Evolutionary conservation across 441 rosid genomes (phyloP), one percentile per base, ranked within the genome.

Genomic region (Populus hybrid): DNA sequence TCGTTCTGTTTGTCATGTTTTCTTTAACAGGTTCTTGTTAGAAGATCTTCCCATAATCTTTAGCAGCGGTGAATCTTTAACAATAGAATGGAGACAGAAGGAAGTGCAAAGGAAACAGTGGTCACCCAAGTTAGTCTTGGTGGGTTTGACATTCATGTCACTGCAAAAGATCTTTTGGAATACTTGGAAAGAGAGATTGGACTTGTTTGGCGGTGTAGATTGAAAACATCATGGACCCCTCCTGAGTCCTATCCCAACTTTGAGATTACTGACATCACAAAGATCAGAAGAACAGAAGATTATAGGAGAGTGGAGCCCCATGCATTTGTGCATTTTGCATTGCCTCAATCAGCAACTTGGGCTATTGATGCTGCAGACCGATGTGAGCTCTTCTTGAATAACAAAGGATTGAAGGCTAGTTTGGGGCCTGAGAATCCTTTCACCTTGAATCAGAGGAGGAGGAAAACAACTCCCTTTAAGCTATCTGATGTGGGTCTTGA

Each of bases 261-360:
- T 75, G 84, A 78, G 74, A 81, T 87, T 77, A 10, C 42, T 0
- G 76, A 80, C 71, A 75, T 80, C 42, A 67, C 84, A 42, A 35
- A 32, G 50, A 83, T 85, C 40, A 71, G 3, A 68, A 79, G 59
- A 77, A 65, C 76, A 23, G 84, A 87, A 70, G 82, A 71, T 28
- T 91, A 87, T 78, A 85, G 71, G 82, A 85, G 81, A 83, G 93
- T 95, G 72, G 92, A 81, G 76, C 96, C 95, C 12, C 97, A 91
- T 79, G 98, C 98, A 3, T 95, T 91, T 79, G 94, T 91, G 50
- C 98, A 95, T 88, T 95, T 95, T 82, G 91, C 92, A 32, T 12
- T 11, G 23, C 78, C 94, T 42, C 75, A 79, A 5, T 82, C 94
- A 32, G 84, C 84, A 69, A 35, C 57, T 68, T 73, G 34, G 73